Base-by-base conservation (phyloP, 2,329 filamentous ascomycete genomes). In the Alternaria ethzedia region DNA sequence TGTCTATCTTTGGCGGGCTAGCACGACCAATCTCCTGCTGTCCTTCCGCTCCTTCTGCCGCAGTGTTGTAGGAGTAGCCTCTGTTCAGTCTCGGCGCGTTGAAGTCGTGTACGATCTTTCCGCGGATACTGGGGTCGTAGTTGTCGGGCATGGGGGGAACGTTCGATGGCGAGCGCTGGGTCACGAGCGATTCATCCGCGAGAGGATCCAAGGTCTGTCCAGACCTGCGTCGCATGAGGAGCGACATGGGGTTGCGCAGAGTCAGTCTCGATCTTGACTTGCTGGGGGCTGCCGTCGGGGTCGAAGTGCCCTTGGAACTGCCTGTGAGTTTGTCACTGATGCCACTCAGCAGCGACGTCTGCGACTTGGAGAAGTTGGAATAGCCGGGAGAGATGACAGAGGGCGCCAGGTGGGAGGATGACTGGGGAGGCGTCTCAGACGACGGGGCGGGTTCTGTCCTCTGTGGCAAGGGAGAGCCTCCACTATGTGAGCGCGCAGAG, bases 71-170 rank as follows among this genome's bases (percentile, higher is more conserved):
- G 7, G 78, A 80, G 23, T 75, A 75, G 46, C 77, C 81, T 54
- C 82, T 77, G 57, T 84, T 83, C 45, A 83, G 79, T 55, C 87
- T 82, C 6, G 88, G 88, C 5, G 85, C 86, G 52, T 87, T 89
- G 74, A 90, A 90, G 70, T 90, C 88, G 78, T 90, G 88, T 1
- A 90, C 83, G 21, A 88, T 84, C 52, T 86, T 88, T 17, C 88
- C 88, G 56, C 86, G 84, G 62, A 90, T 90, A 57, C 87, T 83
- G 12, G 88, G 87, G 69, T 89, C 87, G 70, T 88, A 89, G 69
- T 89, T 86, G 61, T 88, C 87, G 3, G 87, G 86, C 57, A 87
- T 82, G 3, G 85, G 83, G 3, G 78, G 77, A 17, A 86, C 79
- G 46, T 78, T 75, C 8, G 75, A 67, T 12, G 84, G 72, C 54